These are phyloP conservation scores for Nakataea oryzae DNA, from an alignment of 2,329 filamentous ascomycete genomes.

Conservation along the genomic window DNA sequence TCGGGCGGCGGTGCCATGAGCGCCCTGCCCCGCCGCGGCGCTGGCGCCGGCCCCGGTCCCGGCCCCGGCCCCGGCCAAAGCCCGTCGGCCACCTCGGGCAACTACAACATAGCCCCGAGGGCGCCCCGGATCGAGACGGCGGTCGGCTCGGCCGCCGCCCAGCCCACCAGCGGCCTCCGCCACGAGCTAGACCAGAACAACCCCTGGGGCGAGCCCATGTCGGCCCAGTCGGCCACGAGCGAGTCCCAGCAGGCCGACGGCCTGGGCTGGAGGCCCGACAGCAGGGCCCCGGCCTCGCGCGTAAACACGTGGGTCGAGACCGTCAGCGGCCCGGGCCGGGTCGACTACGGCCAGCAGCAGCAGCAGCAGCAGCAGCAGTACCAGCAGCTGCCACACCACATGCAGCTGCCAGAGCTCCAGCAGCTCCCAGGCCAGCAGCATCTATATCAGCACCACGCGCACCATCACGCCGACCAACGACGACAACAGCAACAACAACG, in stretches of 20 bases:
- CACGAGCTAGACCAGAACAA: conserved; percentile 31
- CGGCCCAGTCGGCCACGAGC: conserved; percentile 33
- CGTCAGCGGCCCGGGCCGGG: conserved; percentile 12
- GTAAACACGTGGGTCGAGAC: conserved; percentile 41
- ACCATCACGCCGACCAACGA: neutral
- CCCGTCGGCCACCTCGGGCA: conserved; percentile 18
- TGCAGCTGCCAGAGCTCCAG: neutral
- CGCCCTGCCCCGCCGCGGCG: conserved; percentile 16
- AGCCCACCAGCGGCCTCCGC: conserved; percentile 18
- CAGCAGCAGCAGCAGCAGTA: neutral
- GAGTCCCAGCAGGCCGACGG: conserved; percentile 31
- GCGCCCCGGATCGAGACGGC: conserved; percentile 14
- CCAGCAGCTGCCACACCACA: neutral
- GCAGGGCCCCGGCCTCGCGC: conserved; percentile 26
- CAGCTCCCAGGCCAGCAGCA: neutral
- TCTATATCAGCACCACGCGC: neutral
- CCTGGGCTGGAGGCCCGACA: conserved; percentile 34
- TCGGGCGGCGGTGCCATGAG: conserved; percentile 19
- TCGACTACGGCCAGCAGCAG: neutral
- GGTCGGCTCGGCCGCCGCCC: conserved; percentile 19
- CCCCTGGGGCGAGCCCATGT: conserved; percentile 33
- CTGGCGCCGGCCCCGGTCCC: conserved; percentile 16
- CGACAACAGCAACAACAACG: neutral
- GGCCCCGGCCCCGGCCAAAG: conserved; percentile 17
- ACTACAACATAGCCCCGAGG: conserved; percentile 20